A percentile compares a stretch with the other conserved stretches of the same genome.
Conservation (phyloP, 2,329 filamentous ascomycete species). For the Scedosporium minutisporum region DNA sequence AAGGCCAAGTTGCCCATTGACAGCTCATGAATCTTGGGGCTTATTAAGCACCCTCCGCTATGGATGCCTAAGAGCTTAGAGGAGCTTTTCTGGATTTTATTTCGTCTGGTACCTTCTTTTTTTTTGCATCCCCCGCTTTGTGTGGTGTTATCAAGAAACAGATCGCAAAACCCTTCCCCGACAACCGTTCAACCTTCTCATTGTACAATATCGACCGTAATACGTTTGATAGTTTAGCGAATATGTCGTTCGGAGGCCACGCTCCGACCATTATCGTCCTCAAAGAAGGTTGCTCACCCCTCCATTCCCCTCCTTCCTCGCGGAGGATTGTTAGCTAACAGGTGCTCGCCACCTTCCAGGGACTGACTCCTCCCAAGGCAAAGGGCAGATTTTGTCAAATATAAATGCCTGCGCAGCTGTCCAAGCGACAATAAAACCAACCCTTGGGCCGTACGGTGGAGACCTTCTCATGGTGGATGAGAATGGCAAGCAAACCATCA, state of each 20-base stretch:
- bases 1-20: no score
- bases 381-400: conserved; percentile 93
- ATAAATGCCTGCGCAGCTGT: conserved; percentile 97
- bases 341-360: conserved; percentile 41
- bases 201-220: neutral
- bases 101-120: no score
- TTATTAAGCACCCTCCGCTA: no score
- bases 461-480: conserved; percentile 92
- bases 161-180: no score
- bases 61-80: no score
- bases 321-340: neutral
- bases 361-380: conserved; percentile 94
- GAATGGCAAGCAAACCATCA: conserved; percentile 95
- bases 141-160: no score
- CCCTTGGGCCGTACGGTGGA: conserved; percentile 90
- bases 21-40: no score
- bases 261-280: conserved; percentile 97
- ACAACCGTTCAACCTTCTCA: neutral
- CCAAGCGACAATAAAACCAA: conserved; percentile 90
- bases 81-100: no score
- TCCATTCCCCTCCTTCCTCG: conserved; percentile 26
- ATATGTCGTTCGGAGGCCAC: conserved; percentile 94
- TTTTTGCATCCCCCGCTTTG: no score
- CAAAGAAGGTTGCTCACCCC: conserved; percentile 64
- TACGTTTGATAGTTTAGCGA: conserved; percentile 14